These are phyloP conservation scores for Mortierella hygrophila DNA, from an alignment of 192 early-diverging fungal species.

Conservation along the genomic window DNA sequence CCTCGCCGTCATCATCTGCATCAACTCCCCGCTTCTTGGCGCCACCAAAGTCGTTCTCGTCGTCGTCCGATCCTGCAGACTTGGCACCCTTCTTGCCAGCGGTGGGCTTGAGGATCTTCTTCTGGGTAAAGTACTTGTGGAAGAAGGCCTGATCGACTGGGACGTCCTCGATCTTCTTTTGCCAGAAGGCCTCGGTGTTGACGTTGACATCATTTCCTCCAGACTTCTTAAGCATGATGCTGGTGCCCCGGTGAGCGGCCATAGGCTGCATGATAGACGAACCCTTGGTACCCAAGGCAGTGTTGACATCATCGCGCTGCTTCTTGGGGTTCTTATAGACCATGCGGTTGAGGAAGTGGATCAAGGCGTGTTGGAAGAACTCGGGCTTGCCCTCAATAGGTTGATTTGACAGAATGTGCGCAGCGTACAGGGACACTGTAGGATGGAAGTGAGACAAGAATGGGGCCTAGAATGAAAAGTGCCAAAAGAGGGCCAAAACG, in stretches of 20 bases:
- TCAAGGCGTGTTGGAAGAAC: slow-evolving; percentile 90
- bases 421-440: slow-evolving; percentile 86
- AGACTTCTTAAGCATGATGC: slow-evolving; percentile 76
- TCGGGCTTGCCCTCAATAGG: slow-evolving; percentile 79
- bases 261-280: slow-evolving; percentile 76
- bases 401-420: slow-evolving; percentile 76
- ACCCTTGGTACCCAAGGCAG: slow-evolving; percentile 70
- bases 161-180: slow-evolving; percentile 69
- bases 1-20: slow-evolving; percentile 60
- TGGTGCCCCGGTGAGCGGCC: slow-evolving; percentile 64
- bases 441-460: slow-evolving; percentile 93
- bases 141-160: slow-evolving; percentile 87
- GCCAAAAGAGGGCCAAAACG: neutral
- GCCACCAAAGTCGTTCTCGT: slow-evolving; percentile 46
- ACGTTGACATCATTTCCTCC: slow-evolving; percentile 74
- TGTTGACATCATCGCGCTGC: slow-evolving; percentile 49
- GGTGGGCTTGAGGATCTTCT: slow-evolving; percentile 53
- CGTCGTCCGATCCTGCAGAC: slow-evolving; percentile 46
- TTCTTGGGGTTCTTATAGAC: slow-evolving; percentile 96
- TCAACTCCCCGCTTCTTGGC: slow-evolving; percentile 58
- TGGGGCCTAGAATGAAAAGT: slow-evolving; percentile 56
- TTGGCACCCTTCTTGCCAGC: slow-evolving; percentile 33
- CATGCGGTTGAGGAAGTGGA: slow-evolving; percentile 96
- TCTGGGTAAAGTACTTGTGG: slow-evolving; percentile 81
- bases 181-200: slow-evolving; percentile 73